Evolutionary conservation across 1,284 basidiomycete genomes (phyloP), one percentile per base, ranked within the genome.

Genomic region (Meira miltonrushii): DNA sequence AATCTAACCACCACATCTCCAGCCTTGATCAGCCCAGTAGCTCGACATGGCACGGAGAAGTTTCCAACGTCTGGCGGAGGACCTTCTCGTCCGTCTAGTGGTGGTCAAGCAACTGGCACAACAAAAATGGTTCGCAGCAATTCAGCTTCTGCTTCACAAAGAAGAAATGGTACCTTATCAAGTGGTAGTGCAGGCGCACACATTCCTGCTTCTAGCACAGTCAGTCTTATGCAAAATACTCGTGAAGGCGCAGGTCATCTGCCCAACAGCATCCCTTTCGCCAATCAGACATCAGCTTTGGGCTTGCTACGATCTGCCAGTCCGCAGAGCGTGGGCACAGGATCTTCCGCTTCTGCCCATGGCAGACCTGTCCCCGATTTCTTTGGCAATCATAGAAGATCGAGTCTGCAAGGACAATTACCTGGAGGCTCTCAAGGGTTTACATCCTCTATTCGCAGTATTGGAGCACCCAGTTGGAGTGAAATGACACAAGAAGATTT

Each of bases 401-500:
- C 54, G 40, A 59, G 60, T 37, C 57, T 62, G 2, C 59, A 21
- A 58, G 54, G 59, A 17, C 57, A 28, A 33, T 23, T 43, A 11
- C 41, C 48, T 21, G 13, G 39, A 13, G 63, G 62, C 1, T 17
- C 58, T 1, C 28, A 33, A 33, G 28, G 28, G 4, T 33, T 33
- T 33, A 33, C 28, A 4, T 33, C 28, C 8, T 33, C 28, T 8
- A 33, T 33, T 33, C 59, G 57, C 10, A 57, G 59, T 2, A 60
- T 66, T 11, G 66, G 66, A 11, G 69, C 61, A 28, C 69, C 69
- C 58, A 94, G 90, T 40, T 98, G 94, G 94, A 92, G 89, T 72
- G 90, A 96, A 78, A 89, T 89, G 72, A 92, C 92, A 8, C 90
- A 95, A 76, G 89, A 91, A 59, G 94, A 98, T 77, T 85, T 98